Evolutionary conservation across 169 alveolate species (phyloP).

Genomic region (Eimeria tenella): DNA sequence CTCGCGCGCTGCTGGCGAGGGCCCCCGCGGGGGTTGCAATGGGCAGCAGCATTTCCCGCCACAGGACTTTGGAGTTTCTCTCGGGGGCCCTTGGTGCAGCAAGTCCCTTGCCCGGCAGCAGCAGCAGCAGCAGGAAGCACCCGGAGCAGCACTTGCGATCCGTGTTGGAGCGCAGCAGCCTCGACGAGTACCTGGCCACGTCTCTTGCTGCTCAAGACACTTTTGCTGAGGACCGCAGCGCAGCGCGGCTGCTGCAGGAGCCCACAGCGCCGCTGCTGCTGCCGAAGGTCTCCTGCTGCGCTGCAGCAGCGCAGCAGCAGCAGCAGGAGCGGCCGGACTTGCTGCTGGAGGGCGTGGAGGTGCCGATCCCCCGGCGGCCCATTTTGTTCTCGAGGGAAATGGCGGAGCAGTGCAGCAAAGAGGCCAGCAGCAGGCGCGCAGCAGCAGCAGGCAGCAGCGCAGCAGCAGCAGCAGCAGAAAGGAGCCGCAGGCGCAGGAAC

Average conservation of each 20-base stretch:
- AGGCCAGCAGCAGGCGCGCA: not conserved
- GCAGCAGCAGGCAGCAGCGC: constrained; percentile 20
- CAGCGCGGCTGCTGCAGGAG: constrained; percentile 68
- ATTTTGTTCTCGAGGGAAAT: constrained; percentile 39
- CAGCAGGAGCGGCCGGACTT: not conserved
- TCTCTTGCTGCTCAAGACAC: constrained; percentile 53
- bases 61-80: constrained; percentile 48
- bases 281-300: not conserved
- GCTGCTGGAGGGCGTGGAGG: constrained; percentile 17
- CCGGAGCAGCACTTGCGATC: constrained; percentile 52
- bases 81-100: constrained; percentile 24
- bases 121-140: constrained; percentile 42
- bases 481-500: constrained; percentile 39
- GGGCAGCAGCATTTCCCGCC: constrained; percentile 42
- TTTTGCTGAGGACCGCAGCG: constrained; percentile 38
- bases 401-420: constrained; percentile 16
- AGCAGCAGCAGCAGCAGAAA: not conserved
- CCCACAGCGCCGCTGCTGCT: not conserved
- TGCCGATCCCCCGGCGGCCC: constrained; percentile 79
- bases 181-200: constrained; percentile 63
- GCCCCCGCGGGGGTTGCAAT: constrained; percentile 45
- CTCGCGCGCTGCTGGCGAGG: not conserved
- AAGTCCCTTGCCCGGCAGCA: not conserved
- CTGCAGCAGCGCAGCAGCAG: not conserved
- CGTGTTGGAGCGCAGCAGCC: constrained; percentile 53